These are phyloP conservation scores for Zygotorulaspora florentina DNA, from an alignment of 805 yeast genomes.

Conservation along the genomic window DNA sequence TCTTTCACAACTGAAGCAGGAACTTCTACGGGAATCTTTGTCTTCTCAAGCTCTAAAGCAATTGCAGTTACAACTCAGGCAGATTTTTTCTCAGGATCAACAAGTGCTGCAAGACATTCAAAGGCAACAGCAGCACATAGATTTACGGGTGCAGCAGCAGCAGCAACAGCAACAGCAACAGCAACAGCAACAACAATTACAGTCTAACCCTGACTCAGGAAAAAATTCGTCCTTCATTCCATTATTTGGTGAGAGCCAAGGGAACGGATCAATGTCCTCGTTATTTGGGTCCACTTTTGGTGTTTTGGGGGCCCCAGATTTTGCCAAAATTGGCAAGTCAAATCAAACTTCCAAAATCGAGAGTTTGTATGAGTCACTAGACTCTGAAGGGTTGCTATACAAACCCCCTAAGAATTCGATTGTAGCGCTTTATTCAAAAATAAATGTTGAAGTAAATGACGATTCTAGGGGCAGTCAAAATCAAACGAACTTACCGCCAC, in stretches of 20 bases:
- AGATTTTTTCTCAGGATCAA: constrained; percentile 38
- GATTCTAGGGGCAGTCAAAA: constrained; percentile 7
- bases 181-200: constrained; percentile 12
- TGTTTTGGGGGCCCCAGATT: constrained; percentile 14
- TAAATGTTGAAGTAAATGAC: constrained; percentile 16
- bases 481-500: constrained; percentile 22
- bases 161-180: constrained; percentile 22
- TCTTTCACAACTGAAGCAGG: constrained; percentile 35
- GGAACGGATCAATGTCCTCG: constrained; percentile 14
- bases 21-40: constrained; percentile 34
- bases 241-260: constrained; percentile 17
- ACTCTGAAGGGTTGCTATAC: constrained; percentile 23
- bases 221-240: constrained; percentile 13
- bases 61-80: constrained; percentile 40
- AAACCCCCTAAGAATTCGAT: constrained; percentile 30
- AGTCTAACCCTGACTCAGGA: constrained; percentile 5
- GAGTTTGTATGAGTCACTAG: constrained; percentile 20
- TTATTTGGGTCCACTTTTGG: constrained; percentile 20
- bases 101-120: constrained; percentile 28
- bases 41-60: constrained; percentile 31
- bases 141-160: constrained; percentile 26
- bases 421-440: constrained; percentile 24
- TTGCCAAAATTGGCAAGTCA: constrained; percentile 18
- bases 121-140: constrained; percentile 29
- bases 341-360: constrained; percentile 20